A percentile compares a stretch with the other conserved stretches of the same genome.
Evolutionary conservation across 2,329 filamentous ascomycete genomes (phyloP).

Genomic region (Stachybotrys echinatus): DNA sequence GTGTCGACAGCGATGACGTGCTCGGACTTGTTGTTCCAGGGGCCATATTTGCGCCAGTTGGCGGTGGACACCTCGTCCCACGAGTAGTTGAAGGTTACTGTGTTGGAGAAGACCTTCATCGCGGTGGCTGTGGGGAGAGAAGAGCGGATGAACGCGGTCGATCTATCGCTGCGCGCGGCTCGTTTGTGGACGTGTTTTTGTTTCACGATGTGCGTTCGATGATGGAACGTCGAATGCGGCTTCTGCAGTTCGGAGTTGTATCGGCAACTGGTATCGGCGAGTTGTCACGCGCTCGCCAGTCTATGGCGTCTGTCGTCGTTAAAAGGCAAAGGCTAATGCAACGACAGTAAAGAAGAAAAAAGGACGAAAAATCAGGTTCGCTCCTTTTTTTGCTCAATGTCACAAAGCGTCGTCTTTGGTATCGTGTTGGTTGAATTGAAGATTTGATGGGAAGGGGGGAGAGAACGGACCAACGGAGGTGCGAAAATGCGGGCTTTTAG

Average conservation of each 20-base stretch:
- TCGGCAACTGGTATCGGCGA: not conserved
- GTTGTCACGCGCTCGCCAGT: not conserved
- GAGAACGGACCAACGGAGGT: not conserved
- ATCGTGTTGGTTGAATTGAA: not conserved
- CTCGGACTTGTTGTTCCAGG: slow-evolving; percentile 97
- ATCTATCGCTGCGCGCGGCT: too few relatives aligned
- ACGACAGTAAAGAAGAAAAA: not conserved
- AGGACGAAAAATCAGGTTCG: not conserved
- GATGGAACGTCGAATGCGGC: too few relatives aligned
- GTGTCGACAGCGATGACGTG: slow-evolving; percentile 97
- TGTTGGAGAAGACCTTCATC: slow-evolving; percentile 96
- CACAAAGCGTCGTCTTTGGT: too few relatives aligned
- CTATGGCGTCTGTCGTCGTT: not conserved
- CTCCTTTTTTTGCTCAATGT: not conserved
- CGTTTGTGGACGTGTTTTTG: too few relatives aligned
- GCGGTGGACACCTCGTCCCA: slow-evolving; percentile 97
- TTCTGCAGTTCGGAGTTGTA: too few relatives aligned
- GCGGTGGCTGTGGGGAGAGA: slow-evolving; percentile 16
- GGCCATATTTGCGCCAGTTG: slow-evolving; percentile 98
- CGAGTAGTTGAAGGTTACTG: slow-evolving; percentile 90
- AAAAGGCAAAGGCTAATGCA: not conserved
- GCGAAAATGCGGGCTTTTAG: not conserved
- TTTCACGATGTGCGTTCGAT: not conserved
- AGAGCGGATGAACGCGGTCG: too few relatives aligned
- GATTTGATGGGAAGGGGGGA: not conserved